A percentile compares a stretch with the other conserved stretches of the same genome.
phyloP scores from a whole-genome alignment of 257 asterid species.

The Solanum etuberosum region DNA sequence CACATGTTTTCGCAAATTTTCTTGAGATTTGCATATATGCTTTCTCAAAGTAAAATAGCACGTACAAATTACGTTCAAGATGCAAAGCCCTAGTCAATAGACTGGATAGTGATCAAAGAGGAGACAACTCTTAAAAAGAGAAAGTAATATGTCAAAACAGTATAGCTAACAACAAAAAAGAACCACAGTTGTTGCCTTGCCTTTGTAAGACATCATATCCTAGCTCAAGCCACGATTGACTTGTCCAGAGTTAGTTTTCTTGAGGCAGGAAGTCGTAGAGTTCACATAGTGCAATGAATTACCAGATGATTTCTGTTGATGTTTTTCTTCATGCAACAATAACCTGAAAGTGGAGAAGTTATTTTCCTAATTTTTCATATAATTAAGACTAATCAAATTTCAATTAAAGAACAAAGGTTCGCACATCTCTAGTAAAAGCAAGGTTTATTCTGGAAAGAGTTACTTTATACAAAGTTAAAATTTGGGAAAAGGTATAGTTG shows the following conservation, averaged over 20 bases:
- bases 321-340: neutral
- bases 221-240: neutral
- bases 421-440: neutral
- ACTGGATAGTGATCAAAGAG: neutral
- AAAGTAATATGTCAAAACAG: neutral
- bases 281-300: neutral
- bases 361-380: neutral
- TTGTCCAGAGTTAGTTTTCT: neutral
- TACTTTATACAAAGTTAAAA: neutral
- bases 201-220: neutral
- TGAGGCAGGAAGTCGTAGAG: neutral
- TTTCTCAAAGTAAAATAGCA: neutral
- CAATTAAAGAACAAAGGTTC: neutral
- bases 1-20: neutral
- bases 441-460: neutral
- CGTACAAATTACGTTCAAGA: neutral
- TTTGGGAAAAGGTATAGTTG: neutral
- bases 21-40: neutral
- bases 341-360: neutral
- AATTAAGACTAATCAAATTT: neutral
- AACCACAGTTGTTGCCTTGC: neutral
- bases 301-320: neutral
- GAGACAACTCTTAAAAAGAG: neutral
- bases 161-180: neutral
- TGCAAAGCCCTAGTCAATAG: neutral